phyloP scores from a whole-genome alignment of 2,329 filamentous ascomycete species.

The Cladosporium cucumerinum region DNA sequence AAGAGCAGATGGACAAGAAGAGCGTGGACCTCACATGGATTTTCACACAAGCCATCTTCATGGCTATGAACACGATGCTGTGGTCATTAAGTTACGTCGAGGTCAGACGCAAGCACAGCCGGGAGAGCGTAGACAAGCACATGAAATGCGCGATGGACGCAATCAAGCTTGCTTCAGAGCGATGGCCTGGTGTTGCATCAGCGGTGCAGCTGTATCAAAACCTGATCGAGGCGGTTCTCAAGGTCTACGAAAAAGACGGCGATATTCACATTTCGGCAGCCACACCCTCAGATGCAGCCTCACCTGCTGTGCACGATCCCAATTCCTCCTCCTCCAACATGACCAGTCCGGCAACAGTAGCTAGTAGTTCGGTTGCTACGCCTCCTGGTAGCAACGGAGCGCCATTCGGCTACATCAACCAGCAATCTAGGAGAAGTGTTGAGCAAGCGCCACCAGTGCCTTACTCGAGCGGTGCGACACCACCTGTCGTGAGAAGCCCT shows the following conservation, averaged over 20 bases:
- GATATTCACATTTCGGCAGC: constrained; percentile 48
- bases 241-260: constrained; percentile 70
- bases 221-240: constrained; percentile 79
- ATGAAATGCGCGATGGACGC: constrained; percentile 73
- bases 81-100: constrained; percentile 89
- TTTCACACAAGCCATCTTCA: constrained; percentile 84
- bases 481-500: constrained; percentile 1
- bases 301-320: constrained; percentile 30
- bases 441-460: constrained; percentile 33
- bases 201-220: constrained; percentile 84
- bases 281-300: constrained; percentile 45
- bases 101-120: constrained; percentile 68
- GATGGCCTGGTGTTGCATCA: constrained; percentile 87
- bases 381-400: constrained; percentile 28
- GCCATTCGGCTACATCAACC: constrained; percentile 32
- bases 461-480: constrained; percentile 25
- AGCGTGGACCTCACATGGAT: constrained; percentile 90
- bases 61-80: constrained; percentile 84
- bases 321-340: constrained; percentile 24
- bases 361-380: constrained; percentile 33
- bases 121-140: constrained; percentile 72
- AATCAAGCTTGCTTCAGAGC: constrained; percentile 73
- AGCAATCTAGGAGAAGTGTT: constrained; percentile 29
- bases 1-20: constrained; percentile 71
- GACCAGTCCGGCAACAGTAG: constrained; percentile 42